These are phyloP conservation scores for Carex arenaria DNA, from an alignment of 202 grass and related monocot genomes.

Conservation along the genomic window DNA sequence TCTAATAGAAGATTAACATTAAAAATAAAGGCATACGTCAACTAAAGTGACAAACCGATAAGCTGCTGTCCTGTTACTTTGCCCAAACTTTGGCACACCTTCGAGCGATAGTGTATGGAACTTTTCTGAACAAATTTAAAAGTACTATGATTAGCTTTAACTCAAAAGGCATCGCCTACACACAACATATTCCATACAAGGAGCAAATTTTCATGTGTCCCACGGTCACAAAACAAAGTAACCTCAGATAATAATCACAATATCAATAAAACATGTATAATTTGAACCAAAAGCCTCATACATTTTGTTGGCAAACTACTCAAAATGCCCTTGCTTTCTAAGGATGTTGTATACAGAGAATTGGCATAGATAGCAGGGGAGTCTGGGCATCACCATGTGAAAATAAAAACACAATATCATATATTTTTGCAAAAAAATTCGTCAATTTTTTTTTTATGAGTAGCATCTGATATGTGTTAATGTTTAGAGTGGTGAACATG, in stretches of 20 bases:
- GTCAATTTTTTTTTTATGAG: neutral
- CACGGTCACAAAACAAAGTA: neutral
- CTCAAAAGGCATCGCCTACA: neutral
- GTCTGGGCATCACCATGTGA: neutral
- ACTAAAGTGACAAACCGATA: constrained; percentile 91
- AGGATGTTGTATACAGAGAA: neutral
- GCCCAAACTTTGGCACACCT: constrained; percentile 78
- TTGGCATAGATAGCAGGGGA: neutral
- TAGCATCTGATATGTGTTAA: neutral
- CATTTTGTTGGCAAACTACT: neutral
- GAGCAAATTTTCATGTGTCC: neutral
- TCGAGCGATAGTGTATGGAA: constrained; percentile 87
- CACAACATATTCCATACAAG: neutral
- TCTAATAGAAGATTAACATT: constrained; percentile 7
- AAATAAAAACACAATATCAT: neutral
- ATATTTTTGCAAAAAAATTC: neutral
- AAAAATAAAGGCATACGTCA: constrained; percentile 50
- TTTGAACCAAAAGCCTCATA: neutral
- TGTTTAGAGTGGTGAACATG: neutral
- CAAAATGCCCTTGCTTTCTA: neutral
- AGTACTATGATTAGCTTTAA: neutral
- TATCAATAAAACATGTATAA: neutral
- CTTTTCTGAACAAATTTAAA: constrained; percentile 48
- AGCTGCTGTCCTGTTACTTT: constrained; percentile 68
- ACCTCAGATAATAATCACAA: neutral